Conservation (phyloP, 495 filamentous ascomycete genomes). For the Lichenothelia convexa region DNA sequence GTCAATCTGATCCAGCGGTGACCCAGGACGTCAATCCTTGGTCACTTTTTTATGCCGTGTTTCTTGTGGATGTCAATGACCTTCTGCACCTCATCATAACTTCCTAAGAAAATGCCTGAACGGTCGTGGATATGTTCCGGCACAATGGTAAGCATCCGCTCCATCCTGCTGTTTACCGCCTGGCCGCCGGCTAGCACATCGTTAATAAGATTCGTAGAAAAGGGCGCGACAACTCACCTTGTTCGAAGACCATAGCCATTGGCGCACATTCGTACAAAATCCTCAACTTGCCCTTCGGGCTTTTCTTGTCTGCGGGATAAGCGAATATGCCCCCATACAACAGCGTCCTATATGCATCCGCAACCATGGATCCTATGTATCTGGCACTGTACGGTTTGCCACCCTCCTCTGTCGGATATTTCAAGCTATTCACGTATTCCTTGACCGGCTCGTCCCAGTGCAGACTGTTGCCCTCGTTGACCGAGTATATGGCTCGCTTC, state of each 20-base stretch:
- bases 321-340: conserved; percentile 95
- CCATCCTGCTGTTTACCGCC: conserved; percentile 75
- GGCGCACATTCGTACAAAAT: conserved; percentile 98
- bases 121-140: conserved; percentile 91
- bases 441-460: conserved; percentile 90
- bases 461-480: conserved; percentile 92
- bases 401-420: conserved; percentile 47
- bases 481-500: conserved; percentile 77
- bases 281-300: conserved; percentile 88
- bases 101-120: conserved; percentile 91
- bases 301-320: conserved; percentile 95
- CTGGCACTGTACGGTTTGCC: conserved; percentile 85
- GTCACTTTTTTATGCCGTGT: conserved; percentile 13
- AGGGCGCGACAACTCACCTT: conserved; percentile 58
- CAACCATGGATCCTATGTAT: conserved; percentile 97
- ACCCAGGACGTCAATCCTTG: too few relatives aligned
- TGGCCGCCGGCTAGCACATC: conserved; percentile 63
- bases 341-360: conserved; percentile 89
- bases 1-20: too few relatives aligned
- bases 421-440: conserved; percentile 73
- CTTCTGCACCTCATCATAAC: conserved; percentile 87
- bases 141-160: conserved; percentile 72
- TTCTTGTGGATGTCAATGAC: conserved; percentile 55
- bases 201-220: too few relatives aligned
- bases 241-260: conserved; percentile 99